Evolutionary conservation across 345 rosid genomes (phyloP).

Genomic region (Eucalyptus sideroxylon): DNA sequence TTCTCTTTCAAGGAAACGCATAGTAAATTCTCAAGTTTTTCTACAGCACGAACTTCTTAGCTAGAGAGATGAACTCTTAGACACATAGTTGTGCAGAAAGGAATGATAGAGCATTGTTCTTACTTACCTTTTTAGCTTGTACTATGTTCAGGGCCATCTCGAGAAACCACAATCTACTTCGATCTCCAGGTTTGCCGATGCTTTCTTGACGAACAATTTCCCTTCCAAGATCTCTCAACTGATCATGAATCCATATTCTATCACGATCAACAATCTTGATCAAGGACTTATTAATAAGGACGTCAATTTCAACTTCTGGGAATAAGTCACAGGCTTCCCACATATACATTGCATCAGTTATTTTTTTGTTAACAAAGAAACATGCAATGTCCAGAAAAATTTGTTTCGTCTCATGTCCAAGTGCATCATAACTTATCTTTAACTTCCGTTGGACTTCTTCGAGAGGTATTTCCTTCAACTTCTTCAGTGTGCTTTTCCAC

Average conservation of each 20-base stretch:
- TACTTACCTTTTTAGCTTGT: neutral
- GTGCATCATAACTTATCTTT: neutral
- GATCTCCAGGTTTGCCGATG: neutral
- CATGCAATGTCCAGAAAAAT: neutral
- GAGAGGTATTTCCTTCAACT: neutral
- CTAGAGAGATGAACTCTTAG: neutral
- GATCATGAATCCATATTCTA: neutral
- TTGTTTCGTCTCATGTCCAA: neutral
- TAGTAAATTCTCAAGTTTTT: too few relatives aligned
- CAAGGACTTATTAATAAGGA: neutral
- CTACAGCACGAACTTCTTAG: too few relatives aligned
- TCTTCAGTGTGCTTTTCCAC: neutral
- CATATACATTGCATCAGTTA: neutral
- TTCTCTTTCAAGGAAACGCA: too few relatives aligned
- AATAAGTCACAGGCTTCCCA: neutral
- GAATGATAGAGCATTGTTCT: neutral
- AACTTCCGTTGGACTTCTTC: neutral
- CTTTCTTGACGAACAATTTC: neutral
- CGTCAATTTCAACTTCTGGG: neutral
- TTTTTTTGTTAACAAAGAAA: neutral
- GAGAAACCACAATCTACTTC: neutral
- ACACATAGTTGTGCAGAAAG: neutral
- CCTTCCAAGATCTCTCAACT: neutral
- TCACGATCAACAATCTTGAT: neutral
- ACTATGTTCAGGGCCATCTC: neutral